Percentiles rank a stretch among this genome's conserved stretches.
Conservation (phyloP, 352 stramenopile species). For the Phytopythium montanum region DNA sequence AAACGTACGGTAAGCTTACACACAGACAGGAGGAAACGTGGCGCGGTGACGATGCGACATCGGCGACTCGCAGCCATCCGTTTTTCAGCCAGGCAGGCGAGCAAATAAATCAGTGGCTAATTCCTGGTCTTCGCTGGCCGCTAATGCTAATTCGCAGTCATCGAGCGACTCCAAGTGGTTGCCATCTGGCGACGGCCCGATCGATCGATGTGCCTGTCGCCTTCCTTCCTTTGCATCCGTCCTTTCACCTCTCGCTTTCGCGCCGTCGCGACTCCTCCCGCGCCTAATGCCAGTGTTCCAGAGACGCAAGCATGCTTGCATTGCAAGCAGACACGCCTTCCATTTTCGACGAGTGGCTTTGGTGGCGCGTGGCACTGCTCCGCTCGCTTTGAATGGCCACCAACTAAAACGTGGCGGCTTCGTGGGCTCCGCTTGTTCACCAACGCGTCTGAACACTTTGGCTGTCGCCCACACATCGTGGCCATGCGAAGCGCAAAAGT, state of each 20-base stretch:
- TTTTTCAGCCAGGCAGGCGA: neutral
- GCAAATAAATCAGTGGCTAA: constrained; percentile 2
- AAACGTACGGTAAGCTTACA: neutral
- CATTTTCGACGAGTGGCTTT: too few relatives aligned
- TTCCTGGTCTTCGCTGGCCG: neutral
- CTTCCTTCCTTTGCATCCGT: neutral
- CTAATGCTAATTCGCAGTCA: constrained; percentile 1
- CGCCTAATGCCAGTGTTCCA: neutral
- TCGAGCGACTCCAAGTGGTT: neutral
- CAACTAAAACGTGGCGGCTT: too few relatives aligned
- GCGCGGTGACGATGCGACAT: neutral
- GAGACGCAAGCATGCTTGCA: too few relatives aligned
- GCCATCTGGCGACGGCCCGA: neutral
- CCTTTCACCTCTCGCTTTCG: neutral
- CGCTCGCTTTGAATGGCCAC: neutral
- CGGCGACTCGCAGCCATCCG: neutral
- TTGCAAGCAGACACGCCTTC: too few relatives aligned
- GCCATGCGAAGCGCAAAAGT: neutral
- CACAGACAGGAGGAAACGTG: neutral
- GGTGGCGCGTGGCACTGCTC: neutral
- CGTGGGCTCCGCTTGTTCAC: neutral
- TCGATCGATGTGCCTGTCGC: neutral
- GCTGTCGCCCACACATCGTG: neutral
- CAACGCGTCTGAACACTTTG: neutral
- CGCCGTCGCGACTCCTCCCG: neutral